phyloP scores from a whole-genome alignment of 2,329 filamentous ascomycete genomes.

The Sarocladium strictum region DNA sequence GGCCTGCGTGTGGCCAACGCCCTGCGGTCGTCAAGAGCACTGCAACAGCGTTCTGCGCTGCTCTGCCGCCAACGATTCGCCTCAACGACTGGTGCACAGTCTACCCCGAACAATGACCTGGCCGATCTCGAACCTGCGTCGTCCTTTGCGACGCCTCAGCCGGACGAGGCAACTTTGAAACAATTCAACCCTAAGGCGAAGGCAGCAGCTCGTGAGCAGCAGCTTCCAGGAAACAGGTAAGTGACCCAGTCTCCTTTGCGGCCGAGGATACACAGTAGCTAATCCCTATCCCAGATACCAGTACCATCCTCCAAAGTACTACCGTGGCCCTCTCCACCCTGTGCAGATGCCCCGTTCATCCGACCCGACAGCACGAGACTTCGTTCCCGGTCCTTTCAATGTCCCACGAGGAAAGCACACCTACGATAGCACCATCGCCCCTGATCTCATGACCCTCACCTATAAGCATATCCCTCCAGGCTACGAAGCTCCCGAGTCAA shows the following conservation, averaged over 20 bases:
- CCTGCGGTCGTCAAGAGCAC: conserved; percentile 23
- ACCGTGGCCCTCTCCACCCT: conserved; percentile 88
- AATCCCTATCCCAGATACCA: conserved; percentile 64
- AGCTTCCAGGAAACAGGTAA: conserved; percentile 43
- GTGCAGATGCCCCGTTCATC: conserved; percentile 83
- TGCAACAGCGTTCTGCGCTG: conserved; percentile 19
- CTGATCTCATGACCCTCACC: conserved; percentile 81
- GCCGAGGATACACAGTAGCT: not conserved
- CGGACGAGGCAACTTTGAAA: conserved; percentile 31
- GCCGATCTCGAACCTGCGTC: conserved; percentile 47
- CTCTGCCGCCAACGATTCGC: conserved; percentile 31
- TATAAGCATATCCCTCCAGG: conserved; percentile 85
- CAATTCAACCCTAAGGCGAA: conserved; percentile 35
- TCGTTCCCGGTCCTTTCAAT: conserved; percentile 85
- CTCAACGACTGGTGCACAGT: conserved; percentile 38
- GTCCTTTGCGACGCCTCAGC: conserved; percentile 37
- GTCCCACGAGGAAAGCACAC: conserved; percentile 84
- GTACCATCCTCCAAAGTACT: conserved; percentile 89
- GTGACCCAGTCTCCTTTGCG: conserved; percentile 9
- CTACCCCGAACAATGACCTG: conserved; percentile 24
- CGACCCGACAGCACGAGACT: conserved; percentile 81
- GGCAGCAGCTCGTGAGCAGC: conserved; percentile 25
- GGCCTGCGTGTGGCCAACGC: conserved; percentile 29
- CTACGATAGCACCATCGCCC: conserved; percentile 77
- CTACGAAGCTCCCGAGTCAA: conserved; percentile 42